Evolutionary conservation across 495 filamentous ascomycete genomes (phyloP).

Genomic region (Lasiosphaeriaceae sp.): DNA sequence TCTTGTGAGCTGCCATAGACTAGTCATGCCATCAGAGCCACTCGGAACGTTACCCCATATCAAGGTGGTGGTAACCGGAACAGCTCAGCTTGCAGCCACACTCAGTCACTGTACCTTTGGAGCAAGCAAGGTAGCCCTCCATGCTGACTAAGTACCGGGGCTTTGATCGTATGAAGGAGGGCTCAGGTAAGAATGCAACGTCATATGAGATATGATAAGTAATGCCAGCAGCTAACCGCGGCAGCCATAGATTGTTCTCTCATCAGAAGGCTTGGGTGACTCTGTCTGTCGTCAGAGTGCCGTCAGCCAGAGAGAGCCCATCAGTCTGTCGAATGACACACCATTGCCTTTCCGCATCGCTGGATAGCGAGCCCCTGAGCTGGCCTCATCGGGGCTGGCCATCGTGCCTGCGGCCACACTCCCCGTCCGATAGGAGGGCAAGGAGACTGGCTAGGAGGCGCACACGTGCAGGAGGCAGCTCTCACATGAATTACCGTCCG

Average conservation of each 20-base stretch:
- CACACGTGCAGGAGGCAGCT: slow-evolving; percentile 22
- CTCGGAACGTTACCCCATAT: slow-evolving; percentile 7
- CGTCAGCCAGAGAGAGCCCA: neutral
- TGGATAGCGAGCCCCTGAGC: neutral
- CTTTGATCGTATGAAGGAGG: neutral
- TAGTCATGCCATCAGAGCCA: slow-evolving; percentile 7
- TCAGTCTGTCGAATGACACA: neutral
- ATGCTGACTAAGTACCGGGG: slow-evolving; percentile 4
- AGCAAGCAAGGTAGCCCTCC: slow-evolving; percentile 1
- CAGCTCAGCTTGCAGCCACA: slow-evolving; percentile 17
- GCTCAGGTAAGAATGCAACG: neutral
- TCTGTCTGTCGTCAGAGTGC: neutral
- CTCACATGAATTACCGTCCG: slow-evolving; percentile 31
- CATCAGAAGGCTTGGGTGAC: neutral
- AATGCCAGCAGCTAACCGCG: slow-evolving; percentile 5
- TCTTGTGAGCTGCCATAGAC: neutral
- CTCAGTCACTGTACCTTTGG: slow-evolving; percentile 17
- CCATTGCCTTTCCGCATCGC: slow-evolving; percentile 1
- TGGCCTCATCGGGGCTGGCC: slow-evolving; percentile 3
- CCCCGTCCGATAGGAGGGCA: slow-evolving; percentile 2
- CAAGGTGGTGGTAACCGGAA: slow-evolving; percentile 4
- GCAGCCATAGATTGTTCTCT: slow-evolving; percentile 4
- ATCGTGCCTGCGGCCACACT: slow-evolving; percentile 18
- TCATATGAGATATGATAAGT: slow-evolving; percentile 4
- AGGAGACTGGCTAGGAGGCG: slow-evolving; percentile 6